phyloP scores from a whole-genome alignment of 2,329 filamentous ascomycete genomes.

The Hirsutella minnesotensis region DNA sequence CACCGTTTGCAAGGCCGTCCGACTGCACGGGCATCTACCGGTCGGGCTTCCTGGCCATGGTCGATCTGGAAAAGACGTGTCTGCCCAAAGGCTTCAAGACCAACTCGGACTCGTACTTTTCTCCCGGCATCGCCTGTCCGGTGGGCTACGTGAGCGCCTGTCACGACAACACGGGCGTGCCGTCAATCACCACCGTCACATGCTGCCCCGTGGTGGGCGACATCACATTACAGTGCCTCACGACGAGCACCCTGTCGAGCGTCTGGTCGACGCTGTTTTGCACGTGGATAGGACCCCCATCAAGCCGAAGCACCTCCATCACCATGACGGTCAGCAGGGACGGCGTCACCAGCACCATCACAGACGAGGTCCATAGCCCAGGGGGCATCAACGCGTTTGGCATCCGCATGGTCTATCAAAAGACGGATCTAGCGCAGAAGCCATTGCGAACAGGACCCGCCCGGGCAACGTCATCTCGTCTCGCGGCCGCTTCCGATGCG shows the following conservation, averaged over 20 bases:
- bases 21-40: conserved; percentile 12
- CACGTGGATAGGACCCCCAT: conserved; percentile 19
- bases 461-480: no score
- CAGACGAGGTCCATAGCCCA: conserved; percentile 9
- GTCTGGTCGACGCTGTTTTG: conserved; percentile 18
- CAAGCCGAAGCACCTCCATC: conserved; percentile 8
- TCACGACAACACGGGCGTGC: conserved; percentile 12
- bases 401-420: conserved; percentile 21
- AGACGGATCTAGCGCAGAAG: conserved; percentile 11
- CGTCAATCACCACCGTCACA: conserved; percentile 19
- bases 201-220: conserved; percentile 18
- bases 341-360: conserved; percentile 11
- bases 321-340: conserved; percentile 13
- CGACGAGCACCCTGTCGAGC: conserved; percentile 8
- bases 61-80: conserved; percentile 16
- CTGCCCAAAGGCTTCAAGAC: conserved; percentile 16
- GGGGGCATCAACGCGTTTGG: conserved; percentile 21
- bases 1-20: conserved; percentile 11
- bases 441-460: no score
- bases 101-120: conserved; percentile 16
- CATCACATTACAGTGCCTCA: conserved; percentile 17
- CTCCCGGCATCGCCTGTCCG: conserved; percentile 18
- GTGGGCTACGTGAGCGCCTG: conserved; percentile 19
- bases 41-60: conserved; percentile 14
- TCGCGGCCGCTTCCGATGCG: background rate